Base-by-base conservation (phyloP, 1,139 yeast species). In the Geotrichum candidum region DNA sequence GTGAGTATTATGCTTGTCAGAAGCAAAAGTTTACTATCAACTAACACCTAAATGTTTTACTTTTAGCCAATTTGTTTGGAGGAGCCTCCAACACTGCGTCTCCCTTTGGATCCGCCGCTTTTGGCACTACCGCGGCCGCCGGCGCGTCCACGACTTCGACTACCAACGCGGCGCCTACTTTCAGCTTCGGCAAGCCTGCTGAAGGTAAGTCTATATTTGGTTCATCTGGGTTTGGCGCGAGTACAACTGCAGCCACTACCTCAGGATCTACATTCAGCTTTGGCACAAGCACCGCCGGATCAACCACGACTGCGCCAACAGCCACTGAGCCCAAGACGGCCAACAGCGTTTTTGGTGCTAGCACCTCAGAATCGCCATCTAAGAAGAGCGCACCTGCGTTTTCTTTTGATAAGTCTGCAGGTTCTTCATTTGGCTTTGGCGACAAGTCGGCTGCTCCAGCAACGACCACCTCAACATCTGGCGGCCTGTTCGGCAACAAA, bases 121-220 rank as follows among this genome's bases (percentile, higher is more conserved):
- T 56, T 56, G 53, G 58, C 22, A 11, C 33, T 18, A 33, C 51
- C 11, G 55, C 57, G 31, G 51, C 51, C 11, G 55, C 57, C 29
- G 51, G 57, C 35, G 64, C 59, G 25, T 27, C 54, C 10, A 52
- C 67, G 58, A 70, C 68, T 27, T 69, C 66, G 41, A 70, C 66
- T 54, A 65, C 72, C 23, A 60, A 51, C 7, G 48, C 58, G 5
- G 18, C 48, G n/a, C 18, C 48, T 2, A 10, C 48, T 41, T 41
- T 41, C 15, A 25, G 62, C 51, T 61, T 68, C 35, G 50, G 58
- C 33, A 48, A 57, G 33, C 63, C 69, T 59, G 66, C 66, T 31
- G 53, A 50, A 3, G 53, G 33, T 25, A 31, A 53, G 22, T 15
- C 56, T 38, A 25, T 18, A 7, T 53, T 53, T 52, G 50, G 57